Evolutionary conservation across 306 rosid species (phyloP), one percentile per base, ranked within the genome.

Genomic region (Purshia tridentata): DNA sequence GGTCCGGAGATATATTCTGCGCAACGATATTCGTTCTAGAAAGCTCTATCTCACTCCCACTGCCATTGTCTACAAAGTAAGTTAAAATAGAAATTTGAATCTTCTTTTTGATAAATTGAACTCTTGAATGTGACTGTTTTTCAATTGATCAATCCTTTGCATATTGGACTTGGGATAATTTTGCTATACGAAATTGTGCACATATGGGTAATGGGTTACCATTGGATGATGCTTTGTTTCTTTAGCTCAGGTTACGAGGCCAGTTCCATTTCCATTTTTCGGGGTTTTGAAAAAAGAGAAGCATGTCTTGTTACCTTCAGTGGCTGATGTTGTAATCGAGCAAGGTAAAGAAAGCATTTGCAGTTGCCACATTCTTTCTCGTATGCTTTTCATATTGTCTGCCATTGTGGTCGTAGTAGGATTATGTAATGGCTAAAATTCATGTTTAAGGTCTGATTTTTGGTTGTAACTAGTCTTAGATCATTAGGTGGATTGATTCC

Each of bases 191-290:
- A 62, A 70, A 42, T 8, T 6, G 45, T 72, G 59, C 23, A n/a
- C 40, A 19, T 63, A 44, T 65, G 58, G n/a, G n/a, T n/a, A n/a
- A n/a, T n/a, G n/a, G n/a, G 56, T 67, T 80, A 16, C 51, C 41
- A 6, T 58, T 71, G 22, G 52, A 19, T 80, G 68, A 66, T 57
- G 45, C 35, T 67, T 6, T 81, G 79, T 77, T 63, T 72, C n/a
- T 82, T 70, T 75, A 78, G 75, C 61, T 73, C 88, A 91, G 98
- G 94, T 82, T 75, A 74, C 91, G 0, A 91, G 83, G 86, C 96
- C 98, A 0, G 96, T 89, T 55, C 89, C 97, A 47, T 88, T 93
- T 78, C 96, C 97, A n/a, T 88, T 93, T 78, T 94, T 91, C 52
- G 98, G 98, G 29, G 96, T 80, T 46, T 77, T 89, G 75, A 81